phyloP scores from a whole-genome alignment of 495 filamentous ascomycete species.

The Massariosphaeria phaeospora region DNA sequence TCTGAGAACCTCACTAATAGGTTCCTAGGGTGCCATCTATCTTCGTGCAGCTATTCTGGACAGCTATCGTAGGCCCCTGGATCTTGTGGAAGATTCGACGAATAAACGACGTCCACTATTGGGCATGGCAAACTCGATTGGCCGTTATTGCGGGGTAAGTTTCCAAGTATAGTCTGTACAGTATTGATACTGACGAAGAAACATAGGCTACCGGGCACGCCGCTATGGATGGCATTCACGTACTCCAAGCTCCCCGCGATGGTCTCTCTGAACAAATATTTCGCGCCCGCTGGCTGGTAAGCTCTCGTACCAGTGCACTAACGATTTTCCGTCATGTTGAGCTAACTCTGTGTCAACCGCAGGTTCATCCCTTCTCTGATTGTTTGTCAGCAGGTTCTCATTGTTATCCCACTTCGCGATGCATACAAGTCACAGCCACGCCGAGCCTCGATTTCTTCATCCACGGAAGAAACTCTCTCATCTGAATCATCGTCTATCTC shows the following conservation, averaged over 20 bases:
- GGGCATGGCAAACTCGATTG: conserved; percentile 38
- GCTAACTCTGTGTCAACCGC: background rate
- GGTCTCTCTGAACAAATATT: conserved; percentile 29
- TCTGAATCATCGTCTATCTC: background rate
- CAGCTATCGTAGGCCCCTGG: conserved; percentile 36
- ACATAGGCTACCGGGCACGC: conserved; percentile 35
- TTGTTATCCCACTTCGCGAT: conserved; percentile 37
- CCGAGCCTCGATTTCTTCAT: conserved; percentile 1
- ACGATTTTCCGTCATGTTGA: background rate
- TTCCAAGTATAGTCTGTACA: background rate
- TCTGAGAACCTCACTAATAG: background rate
- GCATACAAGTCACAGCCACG: conserved; percentile 21
- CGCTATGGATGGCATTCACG: conserved; percentile 37
- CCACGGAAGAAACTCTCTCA: background rate
- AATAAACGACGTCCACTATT: conserved; percentile 39
- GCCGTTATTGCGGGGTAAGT: conserved; percentile 36
- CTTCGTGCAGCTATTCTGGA: conserved; percentile 38
- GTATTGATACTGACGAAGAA: no score
- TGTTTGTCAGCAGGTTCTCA: conserved; percentile 35
- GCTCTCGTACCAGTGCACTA: conserved; percentile 15
- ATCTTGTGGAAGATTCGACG: conserved; percentile 37
- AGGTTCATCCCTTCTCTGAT: conserved; percentile 39
- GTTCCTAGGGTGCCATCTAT: conserved; percentile 35
- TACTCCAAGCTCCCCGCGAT: conserved; percentile 27
- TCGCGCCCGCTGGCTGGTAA: conserved; percentile 37